These are phyloP conservation scores for Aspergillus fructus DNA, from an alignment of 2,329 filamentous ascomycete species.

Conservation along the genomic window DNA sequence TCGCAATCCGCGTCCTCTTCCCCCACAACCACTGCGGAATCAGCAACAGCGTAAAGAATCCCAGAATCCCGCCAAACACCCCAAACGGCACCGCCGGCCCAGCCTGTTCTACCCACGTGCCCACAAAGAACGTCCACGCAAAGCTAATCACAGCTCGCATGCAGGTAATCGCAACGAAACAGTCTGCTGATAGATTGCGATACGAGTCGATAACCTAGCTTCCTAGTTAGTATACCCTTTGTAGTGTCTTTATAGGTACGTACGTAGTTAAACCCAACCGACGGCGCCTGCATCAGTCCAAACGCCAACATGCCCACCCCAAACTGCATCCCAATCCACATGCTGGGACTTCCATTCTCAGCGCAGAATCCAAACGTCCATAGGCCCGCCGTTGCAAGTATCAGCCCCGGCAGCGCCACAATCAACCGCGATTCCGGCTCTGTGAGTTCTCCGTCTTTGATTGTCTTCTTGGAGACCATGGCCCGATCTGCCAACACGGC, in stretches of 20 bases:
- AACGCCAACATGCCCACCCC: constrained; percentile 12
- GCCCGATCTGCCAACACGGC: constrained; percentile 3
- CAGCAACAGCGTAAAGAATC: constrained; percentile 43
- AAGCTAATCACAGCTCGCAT: constrained; percentile 52
- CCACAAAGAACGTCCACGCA: constrained; percentile 56
- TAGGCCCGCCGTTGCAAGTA: constrained; percentile 9
- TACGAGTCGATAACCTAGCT: constrained; percentile 53
- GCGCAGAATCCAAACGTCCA: constrained; percentile 15
- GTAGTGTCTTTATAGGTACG: neutral
- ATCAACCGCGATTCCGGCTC: constrained; percentile 7
- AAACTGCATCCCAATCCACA: constrained; percentile 16
- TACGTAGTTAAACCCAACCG: constrained; percentile 14
- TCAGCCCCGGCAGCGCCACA: constrained; percentile 6
- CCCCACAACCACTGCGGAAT: constrained; percentile 11
- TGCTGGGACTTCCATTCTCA: neutral
- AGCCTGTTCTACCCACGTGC: constrained; percentile 45
- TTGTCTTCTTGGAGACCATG: constrained; percentile 4
- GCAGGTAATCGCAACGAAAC: constrained; percentile 55
- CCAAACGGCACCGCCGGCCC: constrained; percentile 54
- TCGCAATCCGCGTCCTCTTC: constrained; percentile 13
- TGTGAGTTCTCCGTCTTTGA: constrained; percentile 3
- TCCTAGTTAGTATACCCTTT: neutral
- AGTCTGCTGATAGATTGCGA: constrained; percentile 48
- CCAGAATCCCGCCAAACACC: constrained; percentile 54
- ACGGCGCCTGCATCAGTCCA: constrained; percentile 14